Conservation (phyloP, 495 filamentous ascomycete genomes). For the Cercophora sp. region DNA sequence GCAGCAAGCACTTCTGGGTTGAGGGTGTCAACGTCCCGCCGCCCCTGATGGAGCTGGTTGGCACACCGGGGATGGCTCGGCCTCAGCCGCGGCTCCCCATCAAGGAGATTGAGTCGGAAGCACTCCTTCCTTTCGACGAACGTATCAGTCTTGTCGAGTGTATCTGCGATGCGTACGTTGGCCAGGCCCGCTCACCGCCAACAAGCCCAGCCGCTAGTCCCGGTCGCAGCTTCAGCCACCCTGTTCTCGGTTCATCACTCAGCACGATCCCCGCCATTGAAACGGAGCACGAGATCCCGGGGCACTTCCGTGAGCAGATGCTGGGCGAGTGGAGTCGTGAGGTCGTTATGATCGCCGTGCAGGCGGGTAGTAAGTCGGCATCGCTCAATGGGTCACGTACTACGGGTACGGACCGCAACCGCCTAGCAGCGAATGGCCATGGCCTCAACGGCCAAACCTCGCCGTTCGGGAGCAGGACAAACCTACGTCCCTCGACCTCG, state of each 20-base stretch:
- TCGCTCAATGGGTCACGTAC: conserved; percentile 73
- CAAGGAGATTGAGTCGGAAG: conserved; percentile 52
- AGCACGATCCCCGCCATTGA: conserved; percentile 34
- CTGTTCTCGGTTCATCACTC: conserved; percentile 49
- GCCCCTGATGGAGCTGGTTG: conserved; percentile 47
- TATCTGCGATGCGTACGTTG: conserved; percentile 65
- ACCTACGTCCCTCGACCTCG: conserved; percentile 40
- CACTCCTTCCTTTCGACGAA: conserved; percentile 63
- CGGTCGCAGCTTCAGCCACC: conserved; percentile 58
- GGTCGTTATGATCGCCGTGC: conserved; percentile 59
- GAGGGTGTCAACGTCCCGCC: conserved; percentile 65
- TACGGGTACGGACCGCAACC: conserved; percentile 49
- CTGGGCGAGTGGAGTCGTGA: conserved; percentile 71
- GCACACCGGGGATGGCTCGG: conserved; percentile 44
- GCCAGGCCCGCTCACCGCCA: conserved; percentile 54
- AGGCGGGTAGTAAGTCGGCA: conserved; percentile 61
- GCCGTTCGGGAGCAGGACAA: conserved; percentile 37
- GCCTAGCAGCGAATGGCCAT: conserved; percentile 55
- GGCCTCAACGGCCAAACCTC: conserved; percentile 38
- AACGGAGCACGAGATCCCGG: conserved; percentile 34
- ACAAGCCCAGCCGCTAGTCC: conserved; percentile 69
- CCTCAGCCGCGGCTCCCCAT: conserved; percentile 45
- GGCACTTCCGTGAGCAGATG: conserved; percentile 63
- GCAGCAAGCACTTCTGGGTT: conserved; percentile 70
- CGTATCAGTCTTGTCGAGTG: conserved; percentile 62